These are phyloP conservation scores for Moniliella sp. DNA, from an alignment of 1,284 basidiomycete genomes.

Conservation along the genomic window DNA sequence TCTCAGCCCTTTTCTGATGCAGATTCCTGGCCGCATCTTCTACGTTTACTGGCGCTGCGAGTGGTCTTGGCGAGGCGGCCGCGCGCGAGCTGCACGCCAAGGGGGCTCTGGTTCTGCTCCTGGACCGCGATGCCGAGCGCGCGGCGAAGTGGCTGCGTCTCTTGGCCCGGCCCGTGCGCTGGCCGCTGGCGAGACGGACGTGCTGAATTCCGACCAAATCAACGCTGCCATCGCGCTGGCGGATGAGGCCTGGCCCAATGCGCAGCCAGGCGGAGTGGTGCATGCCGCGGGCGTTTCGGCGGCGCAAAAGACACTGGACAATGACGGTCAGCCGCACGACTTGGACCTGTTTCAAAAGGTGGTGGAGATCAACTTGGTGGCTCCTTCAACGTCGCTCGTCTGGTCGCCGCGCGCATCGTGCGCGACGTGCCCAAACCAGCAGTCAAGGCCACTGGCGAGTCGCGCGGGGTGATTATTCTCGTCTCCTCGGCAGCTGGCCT, in stretches of 20 bases:
- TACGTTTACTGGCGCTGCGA: conserved; percentile 25
- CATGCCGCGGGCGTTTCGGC: conserved; percentile 33
- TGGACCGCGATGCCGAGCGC: conserved; percentile 16
- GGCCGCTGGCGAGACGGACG: no score
- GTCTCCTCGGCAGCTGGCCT: conserved; percentile 26
- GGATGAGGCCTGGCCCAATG: no score
- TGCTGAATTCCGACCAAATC: no score
- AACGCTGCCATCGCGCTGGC: no score
- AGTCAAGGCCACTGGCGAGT: conserved; percentile 6
- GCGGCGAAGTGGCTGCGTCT: no score
- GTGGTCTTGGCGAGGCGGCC: conserved; percentile 29
- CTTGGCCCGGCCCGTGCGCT: no score
- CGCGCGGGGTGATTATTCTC: conserved; percentile 32
- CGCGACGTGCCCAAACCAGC: conserved; percentile 10
- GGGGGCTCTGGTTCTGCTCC: conserved; percentile 19
- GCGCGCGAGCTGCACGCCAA: conserved; percentile 7
- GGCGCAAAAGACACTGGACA: conserved; percentile 28
- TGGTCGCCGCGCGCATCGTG: conserved; percentile 28
- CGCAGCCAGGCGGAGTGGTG: conserved; percentile 32
- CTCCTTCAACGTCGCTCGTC: conserved; percentile 32
- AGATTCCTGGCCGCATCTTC: conserved; percentile 12
- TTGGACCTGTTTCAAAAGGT: conserved; percentile 26
- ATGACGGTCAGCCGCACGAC: conserved; percentile 25
- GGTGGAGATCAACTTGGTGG: conserved; percentile 30
- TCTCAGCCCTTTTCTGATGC: no score